Conservation (phyloP, 1,284 basidiomycete species). For the Gomphus sp. region DNA sequence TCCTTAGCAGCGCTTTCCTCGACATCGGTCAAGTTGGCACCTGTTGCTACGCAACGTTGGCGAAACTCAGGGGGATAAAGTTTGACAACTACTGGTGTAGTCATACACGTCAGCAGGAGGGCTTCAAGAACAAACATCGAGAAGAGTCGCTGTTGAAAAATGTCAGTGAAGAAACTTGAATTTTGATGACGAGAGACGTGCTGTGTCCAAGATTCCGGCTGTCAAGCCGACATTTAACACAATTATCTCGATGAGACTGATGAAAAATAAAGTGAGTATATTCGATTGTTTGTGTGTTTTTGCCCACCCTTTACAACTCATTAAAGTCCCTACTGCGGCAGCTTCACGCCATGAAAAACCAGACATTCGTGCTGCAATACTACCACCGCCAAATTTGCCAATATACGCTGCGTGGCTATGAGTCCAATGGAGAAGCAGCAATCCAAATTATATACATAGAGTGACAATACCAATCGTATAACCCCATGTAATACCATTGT, state of each 20-base stretch:
- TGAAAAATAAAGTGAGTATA: background rate
- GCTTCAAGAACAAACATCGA: slow-evolving; percentile 48
- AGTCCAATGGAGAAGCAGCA: background rate
- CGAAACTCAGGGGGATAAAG: slow-evolving; percentile 29
- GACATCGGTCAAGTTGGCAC: background rate
- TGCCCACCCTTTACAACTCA: slow-evolving; percentile 63
- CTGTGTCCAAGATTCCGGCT: slow-evolving; percentile 64
- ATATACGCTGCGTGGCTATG: slow-evolving; percentile 30
- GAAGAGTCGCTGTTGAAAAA: slow-evolving; percentile 4
- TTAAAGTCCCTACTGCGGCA: slow-evolving; percentile 58
- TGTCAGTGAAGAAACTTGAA: background rate
- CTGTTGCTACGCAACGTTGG: background rate
- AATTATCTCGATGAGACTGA: slow-evolving; percentile 44
- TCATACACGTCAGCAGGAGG: slow-evolving; percentile 37
- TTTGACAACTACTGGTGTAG: slow-evolving; percentile 36
- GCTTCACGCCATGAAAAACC: slow-evolving; percentile 54
- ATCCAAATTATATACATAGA: slow-evolving; percentile 15
- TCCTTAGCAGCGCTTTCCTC: background rate
- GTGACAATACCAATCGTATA: slow-evolving; percentile 43
- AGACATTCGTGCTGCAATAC: slow-evolving; percentile 37
- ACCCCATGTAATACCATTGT: slow-evolving; percentile 53
- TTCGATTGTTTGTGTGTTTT: background rate
- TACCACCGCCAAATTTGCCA: slow-evolving; percentile 54
- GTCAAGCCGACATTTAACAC: slow-evolving; percentile 66
- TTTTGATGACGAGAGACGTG: slow-evolving; percentile 15